Conservation (phyloP, 2,329 filamentous ascomycete genomes). For the Curvularia verruculosa region DNA sequence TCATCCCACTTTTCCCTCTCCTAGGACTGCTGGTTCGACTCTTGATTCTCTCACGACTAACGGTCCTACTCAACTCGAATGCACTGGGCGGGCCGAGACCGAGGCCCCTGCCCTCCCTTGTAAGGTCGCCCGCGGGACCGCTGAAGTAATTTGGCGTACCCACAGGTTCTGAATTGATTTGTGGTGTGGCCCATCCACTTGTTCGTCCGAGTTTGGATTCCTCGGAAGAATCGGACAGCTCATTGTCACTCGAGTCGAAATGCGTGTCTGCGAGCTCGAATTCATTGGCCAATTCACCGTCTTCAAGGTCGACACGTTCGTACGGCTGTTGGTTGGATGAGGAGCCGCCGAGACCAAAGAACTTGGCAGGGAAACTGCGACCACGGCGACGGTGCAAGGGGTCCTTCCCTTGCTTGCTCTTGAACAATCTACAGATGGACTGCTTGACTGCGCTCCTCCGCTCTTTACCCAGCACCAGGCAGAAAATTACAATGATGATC, state of each 20-base stretch:
- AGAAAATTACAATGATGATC: constrained; percentile 70
- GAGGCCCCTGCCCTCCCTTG: constrained; percentile 39
- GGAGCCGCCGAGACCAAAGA: constrained; percentile 61
- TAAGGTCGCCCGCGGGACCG: constrained; percentile 24
- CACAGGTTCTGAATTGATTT: constrained; percentile 52
- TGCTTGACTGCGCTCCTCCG: constrained; percentile 66
- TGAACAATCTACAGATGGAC: constrained; percentile 58
- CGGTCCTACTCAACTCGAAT: constrained; percentile 73
- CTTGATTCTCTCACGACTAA: constrained; percentile 80
- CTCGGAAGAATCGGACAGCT: constrained; percentile 66
- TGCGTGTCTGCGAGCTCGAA: constrained; percentile 69
- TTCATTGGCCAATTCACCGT: constrained; percentile 69
- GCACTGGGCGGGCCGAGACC: constrained; percentile 38
- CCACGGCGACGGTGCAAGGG: constrained; percentile 49
- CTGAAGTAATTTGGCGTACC: constrained; percentile 31
- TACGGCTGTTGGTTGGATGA: constrained; percentile 60
- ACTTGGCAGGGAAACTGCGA: constrained; percentile 55
- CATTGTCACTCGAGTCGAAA: constrained; percentile 64
- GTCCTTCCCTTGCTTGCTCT: constrained; percentile 51
- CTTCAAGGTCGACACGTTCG: constrained; percentile 75
- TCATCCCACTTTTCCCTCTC: constrained; percentile 36
- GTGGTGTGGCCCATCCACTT: constrained; percentile 72
- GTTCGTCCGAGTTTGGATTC: constrained; percentile 63
- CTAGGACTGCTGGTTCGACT: constrained; percentile 58
- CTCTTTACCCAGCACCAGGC: constrained; percentile 80